A percentile compares a stretch with the other conserved stretches of the same genome.
Evolutionary conservation across 179 eudicot genomes (phyloP).

Genomic region (Corrigiola litoralis): DNA sequence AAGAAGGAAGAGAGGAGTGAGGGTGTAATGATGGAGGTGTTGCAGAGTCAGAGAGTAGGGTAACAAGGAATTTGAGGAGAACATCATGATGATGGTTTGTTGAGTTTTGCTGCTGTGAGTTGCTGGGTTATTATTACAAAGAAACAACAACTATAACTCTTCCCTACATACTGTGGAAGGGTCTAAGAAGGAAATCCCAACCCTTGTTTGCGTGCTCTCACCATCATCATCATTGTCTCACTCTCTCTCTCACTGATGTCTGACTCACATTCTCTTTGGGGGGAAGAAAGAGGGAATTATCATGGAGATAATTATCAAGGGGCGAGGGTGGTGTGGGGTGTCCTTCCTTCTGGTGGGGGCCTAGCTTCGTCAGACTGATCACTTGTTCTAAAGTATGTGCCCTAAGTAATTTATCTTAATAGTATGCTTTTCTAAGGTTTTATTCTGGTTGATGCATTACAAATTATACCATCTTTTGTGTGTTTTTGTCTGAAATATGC

Average conservation of each 20-base stretch:
- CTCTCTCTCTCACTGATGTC: neutral
- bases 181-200: constrained; percentile 19
- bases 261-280: constrained; percentile 9
- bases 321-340: constrained; percentile 11
- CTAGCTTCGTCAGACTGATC: neutral
- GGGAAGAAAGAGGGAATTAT: neutral
- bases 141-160: too few relatives aligned
- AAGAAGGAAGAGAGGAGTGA: neutral
- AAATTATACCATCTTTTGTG: too few relatives aligned
- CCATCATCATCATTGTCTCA: constrained; percentile 24
- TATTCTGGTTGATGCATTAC: neutral
- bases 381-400: constrained; percentile 13
- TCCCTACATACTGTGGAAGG: too few relatives aligned
- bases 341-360: neutral
- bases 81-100: constrained; percentile 4
- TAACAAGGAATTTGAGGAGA: neutral
- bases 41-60: constrained; percentile 11
- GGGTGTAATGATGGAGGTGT: constrained; percentile 3
- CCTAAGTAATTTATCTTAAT: neutral
- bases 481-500: too few relatives aligned
- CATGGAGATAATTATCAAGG: constrained; percentile 19
- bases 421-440: neutral
- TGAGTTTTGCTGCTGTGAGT: too few relatives aligned
- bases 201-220: constrained; percentile 26
- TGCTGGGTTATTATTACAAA: too few relatives aligned